phyloP scores from a whole-genome alignment of 75 land plant genomes.

The Pinus albicaulis region DNA sequence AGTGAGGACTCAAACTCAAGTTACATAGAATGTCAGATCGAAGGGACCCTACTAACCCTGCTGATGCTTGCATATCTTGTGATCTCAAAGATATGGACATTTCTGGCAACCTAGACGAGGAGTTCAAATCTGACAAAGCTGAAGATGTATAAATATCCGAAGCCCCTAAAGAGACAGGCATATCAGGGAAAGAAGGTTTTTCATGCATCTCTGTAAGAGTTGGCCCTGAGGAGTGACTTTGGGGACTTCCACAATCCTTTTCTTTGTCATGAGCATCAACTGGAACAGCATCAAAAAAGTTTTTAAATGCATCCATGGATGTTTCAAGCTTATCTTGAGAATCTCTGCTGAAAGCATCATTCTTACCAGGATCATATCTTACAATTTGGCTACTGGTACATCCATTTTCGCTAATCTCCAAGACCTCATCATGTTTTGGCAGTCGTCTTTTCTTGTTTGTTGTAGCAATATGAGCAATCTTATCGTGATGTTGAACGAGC shows the following conservation, averaged over 20 bases:
- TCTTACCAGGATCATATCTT: constrained; percentile 11
- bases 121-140: constrained; percentile 18
- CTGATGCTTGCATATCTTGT: constrained; percentile 10
- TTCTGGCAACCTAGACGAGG: constrained; percentile 11
- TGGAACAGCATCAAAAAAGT: constrained; percentile 41
- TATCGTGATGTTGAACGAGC: constrained; percentile 45
- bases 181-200: constrained; percentile 25
- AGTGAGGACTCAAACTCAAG: constrained; percentile 51
- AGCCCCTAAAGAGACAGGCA: constrained; percentile 29
- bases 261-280: constrained; percentile 41
- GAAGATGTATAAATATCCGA: constrained; percentile 51
- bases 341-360: constrained; percentile 32
- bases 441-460: constrained; percentile 57
- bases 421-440: constrained; percentile 33
- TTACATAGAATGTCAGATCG: constrained; percentile 40
- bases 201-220: constrained; percentile 26
- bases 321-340: constrained; percentile 42
- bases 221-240: constrained; percentile 24
- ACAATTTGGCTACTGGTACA: constrained; percentile 38
- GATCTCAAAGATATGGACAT: constrained; percentile 7
- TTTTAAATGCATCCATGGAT: constrained; percentile 41
- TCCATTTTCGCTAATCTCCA: constrained; percentile 27
- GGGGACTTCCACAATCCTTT: constrained; percentile 33
- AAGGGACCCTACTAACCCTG: constrained; percentile 24
- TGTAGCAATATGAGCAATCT: constrained; percentile 33